Base-by-base conservation (phyloP, 2,329 filamentous ascomycete species). In the Xylaria sp. region DNA sequence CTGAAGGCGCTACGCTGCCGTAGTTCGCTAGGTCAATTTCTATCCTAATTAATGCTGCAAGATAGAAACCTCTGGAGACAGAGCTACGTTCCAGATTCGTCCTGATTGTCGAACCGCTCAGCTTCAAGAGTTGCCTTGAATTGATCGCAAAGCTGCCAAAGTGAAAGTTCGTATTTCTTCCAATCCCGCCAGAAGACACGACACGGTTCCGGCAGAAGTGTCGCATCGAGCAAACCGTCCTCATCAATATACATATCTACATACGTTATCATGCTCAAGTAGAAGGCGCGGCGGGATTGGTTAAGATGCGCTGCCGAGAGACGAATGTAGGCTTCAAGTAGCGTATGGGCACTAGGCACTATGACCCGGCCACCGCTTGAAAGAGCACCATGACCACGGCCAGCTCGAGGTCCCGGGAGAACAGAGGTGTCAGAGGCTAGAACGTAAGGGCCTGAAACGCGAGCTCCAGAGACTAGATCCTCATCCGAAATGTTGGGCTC, bases 301-400 rank as follows among this genome's bases (percentile, higher is more conserved):
- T 50, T n/a, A n/a, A 50, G 47, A 50, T 50, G 19, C 4, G 47
- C 47, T 24, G 53, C n/a, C 30, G 53, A 19, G 14, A 51, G 47
- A 39, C 45, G 58, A 51, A 53, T 61, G n/a, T 51, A 61, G n/a
- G 47, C 45, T 27, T 51, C 45, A 12, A 61, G 45, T 27, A 61
- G 12, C n/a, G 27, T 53, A 27, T 63, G 60, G 12, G 36, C 27
- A 32, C 36, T 60, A 12, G 57, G 57, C 30, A 60, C n/a, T 30
- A 19, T 60, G 4, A 60, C 57, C 57, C 48, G 19, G 30, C 57
- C 57, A 21, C 57, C 57, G 6, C 30, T 17, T 30, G 57, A 60
- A 48, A 60, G 24, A 9, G 24, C 57, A 21, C 57, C 57, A 19
- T 17, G 57, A 17, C 57, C 57, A 50, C 57, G 57, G 42, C 57